Base-by-base conservation (phyloP, 805 yeast species). In the Cyberlindnera nakhonratchasimensis region DNA sequence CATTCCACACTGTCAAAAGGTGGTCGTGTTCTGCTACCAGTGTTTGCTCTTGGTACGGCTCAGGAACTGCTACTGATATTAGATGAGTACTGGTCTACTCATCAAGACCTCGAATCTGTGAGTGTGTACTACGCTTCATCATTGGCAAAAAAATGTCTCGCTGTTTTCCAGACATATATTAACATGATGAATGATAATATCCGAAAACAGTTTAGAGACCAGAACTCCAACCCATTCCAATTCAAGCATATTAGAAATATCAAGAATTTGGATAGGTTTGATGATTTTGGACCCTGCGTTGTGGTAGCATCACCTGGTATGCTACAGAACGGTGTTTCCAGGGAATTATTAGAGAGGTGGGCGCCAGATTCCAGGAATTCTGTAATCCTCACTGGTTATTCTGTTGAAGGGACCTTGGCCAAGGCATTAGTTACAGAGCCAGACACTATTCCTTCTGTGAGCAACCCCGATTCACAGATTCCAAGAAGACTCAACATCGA, bases 391-490 rank as follows among this genome's bases (percentile, higher is more conserved):
- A 93, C 99, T 0, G 99, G 99, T 69, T 93, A 93, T 63, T 90
- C 98, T 6, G 96, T 93, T 8, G 99, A 93, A 59, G 99, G 99
- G 16, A 93, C 99, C 1, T 79, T 93, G 87, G 99, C 99, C 0
- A 93, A 91, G 59, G 85, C 77, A 41, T 69, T 93, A 21, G 69
- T 93, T 50, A 78, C 88, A 20, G 97, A 90, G 54, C 99, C 99
- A 1, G 77, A 79, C 29, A 85, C 87, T n/a, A 87, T 93, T 37
- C 95, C 93, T 2, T 83, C 97, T 0, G 67, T 79, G 19, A 68
- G 72, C n/a, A 87, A 86, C 51, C 86, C 95, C 0, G 96, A 89
- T 47, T 67, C 81, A 16, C 76, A 79, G 45, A 83, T 93, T 30
- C 97, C 98, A 5, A 79, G 99, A 57, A 74, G 97, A 50, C 66